Conservation (phyloP, 495 filamentous ascomycete genomes). For the Hypoxylon lenormandii region DNA sequence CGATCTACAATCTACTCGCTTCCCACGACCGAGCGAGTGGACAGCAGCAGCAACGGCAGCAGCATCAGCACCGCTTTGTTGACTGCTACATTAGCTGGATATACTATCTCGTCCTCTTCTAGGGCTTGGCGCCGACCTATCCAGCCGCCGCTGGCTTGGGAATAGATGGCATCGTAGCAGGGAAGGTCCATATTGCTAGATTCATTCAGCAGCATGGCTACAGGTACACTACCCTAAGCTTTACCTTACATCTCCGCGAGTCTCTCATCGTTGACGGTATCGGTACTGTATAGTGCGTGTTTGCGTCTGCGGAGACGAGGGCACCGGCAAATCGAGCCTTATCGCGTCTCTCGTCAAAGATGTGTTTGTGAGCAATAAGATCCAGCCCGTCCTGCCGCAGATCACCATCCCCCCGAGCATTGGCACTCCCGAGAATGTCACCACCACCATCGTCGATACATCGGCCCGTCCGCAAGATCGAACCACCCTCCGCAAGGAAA, state of each 20-base stretch:
- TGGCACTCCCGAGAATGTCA: constrained; percentile 92
- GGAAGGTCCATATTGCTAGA: constrained; percentile 15
- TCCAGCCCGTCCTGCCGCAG: constrained; percentile 91
- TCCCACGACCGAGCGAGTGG: constrained; percentile 9
- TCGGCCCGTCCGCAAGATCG: constrained; percentile 94
- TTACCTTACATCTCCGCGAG: constrained; percentile 1
- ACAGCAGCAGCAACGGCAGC: constrained; percentile 30
- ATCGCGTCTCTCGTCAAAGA: constrained; percentile 90
- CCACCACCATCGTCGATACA: constrained; percentile 94
- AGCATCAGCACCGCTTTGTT: constrained; percentile 11
- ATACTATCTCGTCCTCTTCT: no score
- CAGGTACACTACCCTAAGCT: constrained; percentile 35
- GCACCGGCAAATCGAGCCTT: constrained; percentile 75
- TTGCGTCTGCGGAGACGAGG: constrained; percentile 95
- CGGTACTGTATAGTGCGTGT: constrained; percentile 74
- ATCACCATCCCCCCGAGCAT: constrained; percentile 91
- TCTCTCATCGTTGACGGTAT: constrained; percentile 27
- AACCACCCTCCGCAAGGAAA: constrained; percentile 86
- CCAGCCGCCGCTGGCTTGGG: no score
- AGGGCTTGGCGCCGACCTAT: no score
- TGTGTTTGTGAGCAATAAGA: constrained; percentile 90
- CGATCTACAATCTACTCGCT: constrained; percentile 10
- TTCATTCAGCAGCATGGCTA: constrained; percentile 45
- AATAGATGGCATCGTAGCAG: constrained; percentile 40
- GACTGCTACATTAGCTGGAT: not conserved